Conservation (phyloP, 345 rosid species). For the Excoecaria cochinchinensis region DNA sequence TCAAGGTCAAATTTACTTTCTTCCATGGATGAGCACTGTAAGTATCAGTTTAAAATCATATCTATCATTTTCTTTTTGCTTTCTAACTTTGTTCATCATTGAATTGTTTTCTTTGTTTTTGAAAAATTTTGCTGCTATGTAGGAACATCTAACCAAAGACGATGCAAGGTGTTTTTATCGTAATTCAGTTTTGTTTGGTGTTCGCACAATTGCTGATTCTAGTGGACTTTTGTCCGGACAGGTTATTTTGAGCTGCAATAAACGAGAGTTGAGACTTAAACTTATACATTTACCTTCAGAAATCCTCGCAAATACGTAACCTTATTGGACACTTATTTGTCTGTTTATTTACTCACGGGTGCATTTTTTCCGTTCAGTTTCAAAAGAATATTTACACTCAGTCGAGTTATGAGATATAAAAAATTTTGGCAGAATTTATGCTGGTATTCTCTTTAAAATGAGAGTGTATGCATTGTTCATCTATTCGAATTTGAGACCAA, state of each 20-base stretch:
- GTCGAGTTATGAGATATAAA: constrained; percentile 96
- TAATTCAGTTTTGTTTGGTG: constrained; percentile 86
- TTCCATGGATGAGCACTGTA: neutral
- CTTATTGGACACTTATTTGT: constrained; percentile 18
- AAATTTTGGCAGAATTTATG: constrained; percentile 98
- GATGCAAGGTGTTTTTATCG: constrained; percentile 95
- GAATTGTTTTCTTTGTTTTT: neutral
- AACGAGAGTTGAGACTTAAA: constrained; percentile 84
- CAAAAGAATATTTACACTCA: constrained; percentile 93
- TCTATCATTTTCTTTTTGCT: neutral
- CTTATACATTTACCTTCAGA: neutral
- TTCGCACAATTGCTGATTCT: constrained; percentile 97
- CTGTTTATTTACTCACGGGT: constrained; percentile 45
- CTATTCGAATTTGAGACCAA: constrained; percentile 96
- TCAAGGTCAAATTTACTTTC: neutral
- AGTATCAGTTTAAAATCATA: no score
- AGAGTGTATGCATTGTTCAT: constrained; percentile 97
- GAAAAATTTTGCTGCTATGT: constrained; percentile 8
- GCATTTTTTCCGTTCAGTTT: constrained; percentile 97
- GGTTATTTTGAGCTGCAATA: constrained; percentile 89
- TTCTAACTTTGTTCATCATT: neutral
- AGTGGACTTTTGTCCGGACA: constrained; percentile 94
- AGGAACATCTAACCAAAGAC: constrained; percentile 91
- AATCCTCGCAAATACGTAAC: neutral
- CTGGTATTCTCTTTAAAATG: constrained; percentile 98